Evolutionary conservation across 176 grass and related monocot genomes (phyloP).

Genomic region (Phragmites australis): DNA sequence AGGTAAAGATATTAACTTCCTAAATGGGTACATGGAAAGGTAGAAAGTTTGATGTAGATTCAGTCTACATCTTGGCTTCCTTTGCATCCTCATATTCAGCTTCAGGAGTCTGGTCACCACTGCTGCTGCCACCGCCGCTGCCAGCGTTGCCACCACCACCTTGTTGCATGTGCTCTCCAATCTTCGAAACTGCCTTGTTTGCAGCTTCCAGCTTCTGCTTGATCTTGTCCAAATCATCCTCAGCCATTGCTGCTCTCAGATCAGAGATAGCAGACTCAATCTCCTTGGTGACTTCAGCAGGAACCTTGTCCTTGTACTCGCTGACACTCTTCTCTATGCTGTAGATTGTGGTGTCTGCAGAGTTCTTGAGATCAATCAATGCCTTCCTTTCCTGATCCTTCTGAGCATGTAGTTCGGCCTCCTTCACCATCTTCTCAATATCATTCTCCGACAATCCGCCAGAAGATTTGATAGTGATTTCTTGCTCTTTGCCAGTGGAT

Average conservation of each 20-base stretch:
- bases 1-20: slow-evolving; percentile 35
- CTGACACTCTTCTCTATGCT: slow-evolving; percentile 90
- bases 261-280: slow-evolving; percentile 75
- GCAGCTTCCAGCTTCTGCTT: slow-evolving; percentile 93
- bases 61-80: slow-evolving; percentile 62
- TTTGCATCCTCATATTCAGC: slow-evolving; percentile 83
- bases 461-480: slow-evolving; percentile 96
- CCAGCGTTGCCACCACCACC: slow-evolving; percentile 30
- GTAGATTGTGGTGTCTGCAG: slow-evolving; percentile 88
- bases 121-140: neutral
- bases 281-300: slow-evolving; percentile 66
- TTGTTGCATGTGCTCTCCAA: slow-evolving; percentile 84
- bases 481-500: slow-evolving; percentile 81
- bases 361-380: slow-evolving; percentile 83
- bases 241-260: slow-evolving; percentile 70
- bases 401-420: slow-evolving; percentile 86
- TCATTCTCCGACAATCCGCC: slow-evolving; percentile 85
- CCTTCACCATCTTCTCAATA: slow-evolving; percentile 94
- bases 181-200: slow-evolving; percentile 94
- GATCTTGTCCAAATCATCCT: slow-evolving; percentile 80
- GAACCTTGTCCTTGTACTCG: slow-evolving; percentile 90
- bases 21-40: slow-evolving; percentile 38
- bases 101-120: slow-evolving; percentile 73
- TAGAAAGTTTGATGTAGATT: slow-evolving; percentile 13
- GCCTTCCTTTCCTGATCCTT: slow-evolving; percentile 89